These are phyloP conservation scores for Ceratocystis eucalypticola DNA, from an alignment of 2,329 filamentous ascomycete genomes.

Conservation along the genomic window DNA sequence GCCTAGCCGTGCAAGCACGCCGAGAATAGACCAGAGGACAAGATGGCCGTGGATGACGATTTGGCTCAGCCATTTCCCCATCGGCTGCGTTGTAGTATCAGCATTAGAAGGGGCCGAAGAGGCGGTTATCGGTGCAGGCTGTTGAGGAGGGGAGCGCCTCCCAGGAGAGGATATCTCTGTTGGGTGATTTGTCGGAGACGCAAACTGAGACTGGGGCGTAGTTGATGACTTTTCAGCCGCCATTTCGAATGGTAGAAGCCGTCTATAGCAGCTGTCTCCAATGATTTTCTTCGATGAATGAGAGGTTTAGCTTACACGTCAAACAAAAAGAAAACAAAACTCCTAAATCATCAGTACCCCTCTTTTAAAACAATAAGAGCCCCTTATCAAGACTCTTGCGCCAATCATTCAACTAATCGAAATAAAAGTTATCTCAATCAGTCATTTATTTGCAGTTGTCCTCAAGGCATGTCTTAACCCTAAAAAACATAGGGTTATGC, in stretches of 20 bases:
- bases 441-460: no score
- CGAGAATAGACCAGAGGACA: constrained; percentile 70
- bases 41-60: constrained; percentile 69
- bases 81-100: not conserved
- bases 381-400: no score
- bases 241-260: not conserved
- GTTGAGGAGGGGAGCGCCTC: not conserved
- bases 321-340: no score
- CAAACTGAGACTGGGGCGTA: not conserved
- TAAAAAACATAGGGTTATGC: no score
- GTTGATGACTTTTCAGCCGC: not conserved
- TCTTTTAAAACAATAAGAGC: no score
- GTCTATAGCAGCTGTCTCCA: no score
- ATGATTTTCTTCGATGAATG: no score
- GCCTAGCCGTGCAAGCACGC: constrained; percentile 71
- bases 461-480: no score
- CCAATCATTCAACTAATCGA: no score
- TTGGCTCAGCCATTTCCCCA: constrained; percentile 24
- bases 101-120: not conserved
- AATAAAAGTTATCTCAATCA: no score
- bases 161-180: not conserved
- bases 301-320: no score
- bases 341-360: no score
- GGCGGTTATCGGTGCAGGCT: not conserved
- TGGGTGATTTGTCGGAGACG: not conserved